A percentile compares a stretch with the other conserved stretches of the same genome.
phyloP scores from a whole-genome alignment of 495 filamentous ascomycete genomes.

The Penicillium bialowiezense region DNA sequence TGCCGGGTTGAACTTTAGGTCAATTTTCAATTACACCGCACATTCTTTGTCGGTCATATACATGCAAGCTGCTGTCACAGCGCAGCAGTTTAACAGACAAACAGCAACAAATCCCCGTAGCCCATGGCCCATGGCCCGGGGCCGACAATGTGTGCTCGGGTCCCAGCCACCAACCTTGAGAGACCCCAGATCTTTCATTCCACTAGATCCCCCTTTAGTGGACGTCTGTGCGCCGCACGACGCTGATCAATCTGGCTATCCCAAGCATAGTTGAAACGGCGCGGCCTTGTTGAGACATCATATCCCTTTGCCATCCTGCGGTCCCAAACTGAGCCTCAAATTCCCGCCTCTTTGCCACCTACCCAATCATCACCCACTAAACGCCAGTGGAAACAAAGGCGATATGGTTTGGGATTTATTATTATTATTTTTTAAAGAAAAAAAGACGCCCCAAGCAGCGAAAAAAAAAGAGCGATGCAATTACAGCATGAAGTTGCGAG shows the following conservation, averaged over 20 bases:
- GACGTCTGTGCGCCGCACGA: conserved; percentile 24
- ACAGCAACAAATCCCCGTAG: not conserved
- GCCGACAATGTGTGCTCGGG: not conserved
- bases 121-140: conserved; percentile 1
- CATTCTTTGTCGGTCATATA: not conserved
- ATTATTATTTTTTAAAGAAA: not conserved
- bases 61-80: not conserved
- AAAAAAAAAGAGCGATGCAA: conserved; percentile 7
- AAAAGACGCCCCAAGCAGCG: not conserved
- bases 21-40: not conserved
- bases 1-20: conserved; percentile 1
- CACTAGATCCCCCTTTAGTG: conserved; percentile 13
- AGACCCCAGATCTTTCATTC: conserved; percentile 20
- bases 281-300: conserved; percentile 24
- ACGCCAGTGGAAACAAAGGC: conserved; percentile 18
- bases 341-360: conserved; percentile 3
- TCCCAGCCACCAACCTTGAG: conserved; percentile 7
- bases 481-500: no score
- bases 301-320: conserved; percentile 16
- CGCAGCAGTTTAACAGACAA: not conserved
- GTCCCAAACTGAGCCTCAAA: not conserved
- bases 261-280: conserved; percentile 17
- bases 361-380: conserved; percentile 8
- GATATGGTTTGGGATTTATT: not conserved
- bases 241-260: conserved; percentile 21